Evolutionary conservation across 768 basidiomycete species (phyloP), one percentile per base, ranked within the genome.

Genomic region (Collybia sp.): DNA sequence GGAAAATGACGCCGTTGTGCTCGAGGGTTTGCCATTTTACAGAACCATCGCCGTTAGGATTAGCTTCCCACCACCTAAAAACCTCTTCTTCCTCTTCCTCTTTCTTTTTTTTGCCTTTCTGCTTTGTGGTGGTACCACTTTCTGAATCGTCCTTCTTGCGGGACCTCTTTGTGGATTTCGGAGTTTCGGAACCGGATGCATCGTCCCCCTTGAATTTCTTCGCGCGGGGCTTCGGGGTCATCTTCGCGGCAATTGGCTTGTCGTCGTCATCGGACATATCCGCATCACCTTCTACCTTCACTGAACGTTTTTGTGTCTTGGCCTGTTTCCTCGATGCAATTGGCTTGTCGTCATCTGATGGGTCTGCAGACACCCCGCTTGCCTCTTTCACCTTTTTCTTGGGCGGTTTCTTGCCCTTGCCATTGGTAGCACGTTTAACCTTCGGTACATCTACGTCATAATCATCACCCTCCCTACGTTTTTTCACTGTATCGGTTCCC

Each of bases 1-100:
- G 96, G 68, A 99, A 99, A 52, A 93, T 77, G 33, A 99, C 93
- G 42, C 94, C 96, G 53, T 79, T 82, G 67, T 99, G 96, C 58
- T 92, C 86, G 43, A 99, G 77, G n/a, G 92, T 96, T 50, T 80
- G 79, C 96, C 96, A 99, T 65, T 97, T 96, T 46, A 81, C 71
- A 33, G 81, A 73, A 10, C 81, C 88, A 58, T 93, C 90, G 44
- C 80, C 82, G 47, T 87, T 79, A 25, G 72, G 74, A 52, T 85
- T 76, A 54, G 77, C 69, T 49, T 93, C 88, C 95, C 93, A 96
- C 90, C 91, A 94, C 51, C 79, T 77, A 64, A 80, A 92, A 40
- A 83, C 75, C 46, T 80, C 82, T 45, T 85, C 85, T 45, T 81
- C 76, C 34, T 92, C 88, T 57, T 81, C 80, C 46, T 86, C 77